Conservation (phyloP, 139 green algal genomes). For the Prasinococcaceae sp. region DNA sequence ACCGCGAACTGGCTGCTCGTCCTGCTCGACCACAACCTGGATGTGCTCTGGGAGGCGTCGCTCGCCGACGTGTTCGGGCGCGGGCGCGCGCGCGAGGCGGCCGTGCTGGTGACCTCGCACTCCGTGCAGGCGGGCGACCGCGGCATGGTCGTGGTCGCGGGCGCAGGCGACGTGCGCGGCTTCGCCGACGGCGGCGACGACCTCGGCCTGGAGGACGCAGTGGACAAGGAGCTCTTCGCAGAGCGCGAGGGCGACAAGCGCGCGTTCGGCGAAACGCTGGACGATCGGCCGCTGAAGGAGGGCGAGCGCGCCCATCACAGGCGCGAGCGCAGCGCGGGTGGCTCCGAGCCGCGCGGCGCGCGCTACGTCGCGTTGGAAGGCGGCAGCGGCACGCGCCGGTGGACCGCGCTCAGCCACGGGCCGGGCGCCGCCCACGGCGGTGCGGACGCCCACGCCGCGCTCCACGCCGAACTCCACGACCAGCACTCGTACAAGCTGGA, state of each 20-base stretch:
- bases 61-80: constrained; percentile 34
- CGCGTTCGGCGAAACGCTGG: not conserved
- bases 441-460: too few species aligned
- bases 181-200: constrained; percentile 10
- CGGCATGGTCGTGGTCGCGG: constrained; percentile 70
- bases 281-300: not conserved
- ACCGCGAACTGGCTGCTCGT: constrained; percentile 60
- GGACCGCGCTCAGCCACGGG: too few species aligned
- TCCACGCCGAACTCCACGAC: constrained; percentile 40
- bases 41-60: constrained; percentile 60
- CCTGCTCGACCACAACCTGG: constrained; percentile 91
- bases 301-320: not conserved
- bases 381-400: too few species aligned
- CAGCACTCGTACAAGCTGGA: constrained; percentile 75
- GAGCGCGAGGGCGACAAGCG: constrained; percentile 13
- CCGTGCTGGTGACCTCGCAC: constrained; percentile 55
- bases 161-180: constrained; percentile 20
- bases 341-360: not conserved
- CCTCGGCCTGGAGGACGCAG: too few species aligned
- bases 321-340: too few species aligned
- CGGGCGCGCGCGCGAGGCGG: constrained; percentile 46
- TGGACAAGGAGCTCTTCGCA: constrained; percentile 27
- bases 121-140: constrained; percentile 42
- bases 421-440: too few species aligned
- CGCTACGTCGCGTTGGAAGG: too few species aligned